Conservation (phyloP, 306 rosid species). For the Ormosia emarginata region DNA sequence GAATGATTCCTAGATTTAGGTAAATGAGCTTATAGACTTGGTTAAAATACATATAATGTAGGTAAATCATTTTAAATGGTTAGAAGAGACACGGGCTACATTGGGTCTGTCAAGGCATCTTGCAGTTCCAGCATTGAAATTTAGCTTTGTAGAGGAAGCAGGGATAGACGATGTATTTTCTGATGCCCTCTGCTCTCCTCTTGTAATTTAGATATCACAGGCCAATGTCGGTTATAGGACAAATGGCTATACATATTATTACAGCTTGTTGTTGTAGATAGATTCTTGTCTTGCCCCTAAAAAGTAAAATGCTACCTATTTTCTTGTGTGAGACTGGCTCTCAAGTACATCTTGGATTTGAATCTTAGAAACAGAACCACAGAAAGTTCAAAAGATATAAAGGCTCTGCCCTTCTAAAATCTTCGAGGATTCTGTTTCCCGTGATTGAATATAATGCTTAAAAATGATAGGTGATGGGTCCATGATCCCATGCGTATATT, state of each 20-base stretch:
- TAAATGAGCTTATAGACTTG: not conserved
- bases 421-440: not conserved
- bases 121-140: not conserved
- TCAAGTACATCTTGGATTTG: not conserved
- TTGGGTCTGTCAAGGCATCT: slow-evolving; percentile 2
- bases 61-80: not conserved
- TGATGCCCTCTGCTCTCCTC: not conserved
- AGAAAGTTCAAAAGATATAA: not conserved
- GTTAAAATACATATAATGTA: not conserved
- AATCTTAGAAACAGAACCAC: not conserved
- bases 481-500: not conserved
- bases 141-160: not conserved
- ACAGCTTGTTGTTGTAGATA: not conserved
- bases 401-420: not conserved
- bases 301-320: not conserved
- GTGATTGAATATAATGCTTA: slow-evolving; percentile 8
- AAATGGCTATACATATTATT: not conserved
- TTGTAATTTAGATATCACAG: slow-evolving; percentile 10
- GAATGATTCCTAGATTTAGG: not conserved
- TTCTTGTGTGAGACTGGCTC: not conserved
- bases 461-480: slow-evolving; percentile 11
- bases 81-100: not conserved
- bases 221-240: not conserved
- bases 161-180: not conserved
- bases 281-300: not conserved